Evolutionary conservation across 257 asterid species (phyloP), one percentile per base, ranked within the genome.

Genomic region (Perilla frutescens): DNA sequence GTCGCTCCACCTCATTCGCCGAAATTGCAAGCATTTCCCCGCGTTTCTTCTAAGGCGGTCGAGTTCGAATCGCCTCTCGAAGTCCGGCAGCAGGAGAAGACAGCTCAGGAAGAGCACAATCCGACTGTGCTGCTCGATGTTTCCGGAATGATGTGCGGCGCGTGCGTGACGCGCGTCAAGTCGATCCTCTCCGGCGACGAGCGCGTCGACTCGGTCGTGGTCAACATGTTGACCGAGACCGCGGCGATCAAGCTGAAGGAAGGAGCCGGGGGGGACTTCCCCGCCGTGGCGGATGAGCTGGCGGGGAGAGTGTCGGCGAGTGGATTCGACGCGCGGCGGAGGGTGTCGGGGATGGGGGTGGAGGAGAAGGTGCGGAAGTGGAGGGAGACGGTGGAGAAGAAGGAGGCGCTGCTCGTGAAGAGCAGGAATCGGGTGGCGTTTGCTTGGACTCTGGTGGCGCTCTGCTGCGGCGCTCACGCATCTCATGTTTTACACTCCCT

Each of bases 121-220:
- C 64, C 89, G 2, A 87, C 88, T 0, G 84, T 91, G 3, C 76
- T 93, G 4, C 89, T 93, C 6, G 97, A 93, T 20, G 97, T 93
- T 3, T 81, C 91, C 5, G 98, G 98, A 48, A 93, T 93, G 97
- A 93, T 93, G 98, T 93, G 98, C 80, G 98, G 98, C 78, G 97
- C 95, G 80, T 89, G 98, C 62, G 98, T 82, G 14, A 83, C 96
- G 20, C 97, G 96, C 58, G 92, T 93, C 66, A 91, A 93, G 86
- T 81, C 98, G 68, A 89, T 93, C 58, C 14, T 91, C 48, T 75
- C 96, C 14, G 82, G 87, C 59, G 96, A 91, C 81, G 88, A 87
- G 62, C 90, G 98, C 70, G 97, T 93, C 8, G 94, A 86, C 60
- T 87, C 97, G 10, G 96, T 71, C 26, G 98, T 93, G 76, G 97